phyloP scores from a whole-genome alignment of 1,139 yeast genomes.

The Zygosaccharomyces sapae region DNA sequence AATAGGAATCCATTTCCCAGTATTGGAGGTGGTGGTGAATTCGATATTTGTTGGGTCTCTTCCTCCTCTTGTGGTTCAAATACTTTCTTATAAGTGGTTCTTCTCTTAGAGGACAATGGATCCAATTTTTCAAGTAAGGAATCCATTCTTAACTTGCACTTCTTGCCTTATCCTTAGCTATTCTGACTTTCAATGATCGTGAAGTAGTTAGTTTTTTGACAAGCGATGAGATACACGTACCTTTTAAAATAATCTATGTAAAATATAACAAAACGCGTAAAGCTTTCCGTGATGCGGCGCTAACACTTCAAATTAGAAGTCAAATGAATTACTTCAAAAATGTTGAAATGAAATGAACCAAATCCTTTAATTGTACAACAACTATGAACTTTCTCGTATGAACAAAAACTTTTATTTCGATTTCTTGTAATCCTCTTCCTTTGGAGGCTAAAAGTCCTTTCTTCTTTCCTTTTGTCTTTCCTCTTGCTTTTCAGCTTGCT shows the following conservation, averaged over 20 bases:
- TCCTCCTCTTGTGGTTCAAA: conserved; percentile 8
- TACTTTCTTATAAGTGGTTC: conserved; percentile 29
- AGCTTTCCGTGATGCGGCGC: background rate
- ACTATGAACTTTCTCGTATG: conserved; percentile 15
- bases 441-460: conserved; percentile 81
- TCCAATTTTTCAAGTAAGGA: conserved; percentile 20
- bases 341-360: background rate
- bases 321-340: background rate
- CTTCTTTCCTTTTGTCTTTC: conserved; percentile 66
- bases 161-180: background rate
- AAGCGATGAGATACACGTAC: conserved; percentile 1
- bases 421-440: conserved; percentile 52
- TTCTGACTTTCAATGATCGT: background rate
- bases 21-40: conserved; percentile 15
- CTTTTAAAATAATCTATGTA: background rate
- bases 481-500: conserved; percentile 67
- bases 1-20: conserved; percentile 26
- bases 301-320: background rate
- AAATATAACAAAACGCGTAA: background rate
- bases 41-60: conserved; percentile 4
- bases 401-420: conserved; percentile 25
- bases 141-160: conserved; percentile 22
- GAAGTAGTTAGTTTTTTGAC: background rate
- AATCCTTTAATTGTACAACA: background rate
- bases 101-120: conserved; percentile 17